Percentiles rank a stretch among this genome's conserved stretches.
These are phyloP conservation scores for Cytospora chrysosperma DNA, from an alignment of 2,329 filamentous ascomycete genomes.

Conservation along the genomic window DNA sequence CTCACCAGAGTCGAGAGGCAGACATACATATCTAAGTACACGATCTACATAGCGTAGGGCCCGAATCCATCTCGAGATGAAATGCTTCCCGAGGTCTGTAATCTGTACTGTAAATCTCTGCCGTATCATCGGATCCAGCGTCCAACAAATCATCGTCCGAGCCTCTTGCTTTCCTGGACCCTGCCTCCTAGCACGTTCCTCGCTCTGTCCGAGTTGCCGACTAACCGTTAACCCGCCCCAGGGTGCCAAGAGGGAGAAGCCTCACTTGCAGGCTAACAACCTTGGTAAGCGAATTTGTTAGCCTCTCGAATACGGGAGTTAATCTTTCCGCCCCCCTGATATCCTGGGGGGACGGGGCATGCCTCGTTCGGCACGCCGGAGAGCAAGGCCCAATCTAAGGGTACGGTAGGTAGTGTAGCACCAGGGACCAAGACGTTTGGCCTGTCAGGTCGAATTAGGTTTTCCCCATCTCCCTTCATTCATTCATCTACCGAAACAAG, in stretches of 20 bases:
- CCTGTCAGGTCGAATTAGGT: constrained; percentile 8
- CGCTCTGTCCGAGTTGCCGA: constrained; percentile 16
- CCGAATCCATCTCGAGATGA: constrained; percentile 3
- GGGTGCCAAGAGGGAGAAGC: constrained; percentile 6
- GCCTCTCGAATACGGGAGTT: constrained; percentile 9
- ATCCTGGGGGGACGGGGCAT: constrained; percentile 2
- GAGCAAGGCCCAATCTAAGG: constrained; percentile 6
- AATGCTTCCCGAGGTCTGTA: too few relatives aligned
- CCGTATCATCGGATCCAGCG: constrained; percentile 7
- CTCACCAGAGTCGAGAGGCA: neutral
- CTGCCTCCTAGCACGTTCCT: constrained; percentile 12
- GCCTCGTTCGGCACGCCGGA: neutral
- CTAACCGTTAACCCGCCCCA: constrained; percentile 5
- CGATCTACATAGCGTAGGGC: neutral
- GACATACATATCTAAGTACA: neutral
- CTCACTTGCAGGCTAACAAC: constrained; percentile 1
- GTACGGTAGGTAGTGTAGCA: constrained; percentile 14
- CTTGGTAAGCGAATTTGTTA: neutral
- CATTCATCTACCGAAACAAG: constrained; percentile 14
- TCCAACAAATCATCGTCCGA: constrained; percentile 14
- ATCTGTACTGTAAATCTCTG: constrained; percentile 18
- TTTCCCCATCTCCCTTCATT: constrained; percentile 10
- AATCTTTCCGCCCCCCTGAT: constrained; percentile 11
- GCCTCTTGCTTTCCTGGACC: constrained; percentile 6
- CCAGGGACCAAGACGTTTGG: constrained; percentile 6